Conservation (phyloP, 2,329 filamentous ascomycete species). For the Trichoderma sp. region DNA sequence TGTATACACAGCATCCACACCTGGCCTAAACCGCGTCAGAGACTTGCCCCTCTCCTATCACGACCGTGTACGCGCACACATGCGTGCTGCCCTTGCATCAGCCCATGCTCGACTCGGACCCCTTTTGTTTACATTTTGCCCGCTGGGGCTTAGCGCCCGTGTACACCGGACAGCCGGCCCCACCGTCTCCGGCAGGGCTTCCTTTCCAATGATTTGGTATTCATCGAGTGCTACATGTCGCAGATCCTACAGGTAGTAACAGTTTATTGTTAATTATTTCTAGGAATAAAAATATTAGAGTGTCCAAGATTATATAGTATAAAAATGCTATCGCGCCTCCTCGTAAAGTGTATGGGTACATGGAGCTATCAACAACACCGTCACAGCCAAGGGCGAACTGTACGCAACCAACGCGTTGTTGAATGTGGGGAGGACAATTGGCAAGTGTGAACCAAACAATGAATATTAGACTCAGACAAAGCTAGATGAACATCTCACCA, state of each 20-base stretch:
- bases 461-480: not conserved
- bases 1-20: not conserved
- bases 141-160: constrained; percentile 35
- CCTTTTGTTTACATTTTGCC: constrained; percentile 48
- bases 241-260: not conserved
- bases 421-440: not conserved
- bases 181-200: constrained; percentile 26
- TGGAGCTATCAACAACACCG: not conserved
- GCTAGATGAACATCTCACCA: not conserved
- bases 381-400: not conserved
- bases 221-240: not conserved
- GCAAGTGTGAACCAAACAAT: not conserved
- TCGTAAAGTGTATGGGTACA: not conserved
- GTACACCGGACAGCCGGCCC: constrained; percentile 23
- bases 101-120: not conserved
- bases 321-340: not conserved
- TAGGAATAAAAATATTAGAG: not conserved
- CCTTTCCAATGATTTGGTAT: constrained; percentile 27
- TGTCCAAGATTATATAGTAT: not conserved
- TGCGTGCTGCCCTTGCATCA: constrained; percentile 10
- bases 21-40: not conserved
- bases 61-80: not conserved
- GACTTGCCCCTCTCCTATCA: constrained; percentile 4
- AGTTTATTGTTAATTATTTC: not conserved
- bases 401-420: not conserved